Percentiles rank a stretch among this genome's conserved stretches.
Evolutionary conservation across 176 grass and related monocot species (phyloP).

Genomic region (Oryza meridionalis): DNA sequence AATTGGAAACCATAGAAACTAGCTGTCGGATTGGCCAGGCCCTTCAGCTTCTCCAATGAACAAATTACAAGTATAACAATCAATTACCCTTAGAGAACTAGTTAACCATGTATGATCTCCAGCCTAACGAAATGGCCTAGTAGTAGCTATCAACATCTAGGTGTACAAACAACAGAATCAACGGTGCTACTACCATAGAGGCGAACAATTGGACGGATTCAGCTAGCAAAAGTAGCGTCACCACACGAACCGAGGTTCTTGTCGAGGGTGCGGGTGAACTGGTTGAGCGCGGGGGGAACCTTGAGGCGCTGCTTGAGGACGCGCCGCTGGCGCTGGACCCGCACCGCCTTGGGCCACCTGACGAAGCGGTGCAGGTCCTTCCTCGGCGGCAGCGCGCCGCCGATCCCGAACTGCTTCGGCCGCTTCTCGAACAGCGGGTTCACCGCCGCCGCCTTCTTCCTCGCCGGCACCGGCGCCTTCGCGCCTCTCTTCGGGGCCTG

Average conservation of each 20-base stretch:
- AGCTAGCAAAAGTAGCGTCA: not conserved
- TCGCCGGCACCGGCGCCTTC: slow-evolving; percentile 26
- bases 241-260: slow-evolving; percentile 71
- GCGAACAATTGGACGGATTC: no score
- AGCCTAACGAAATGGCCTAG: not conserved
- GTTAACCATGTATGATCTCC: not conserved
- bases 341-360: slow-evolving; percentile 92
- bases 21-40: no score
- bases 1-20: not conserved
- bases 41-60: not conserved
- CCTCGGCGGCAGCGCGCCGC: slow-evolving; percentile 77
- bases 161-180: not conserved
- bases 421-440: slow-evolving; percentile 93
- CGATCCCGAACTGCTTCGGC: slow-evolving; percentile 89
- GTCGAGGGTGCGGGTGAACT: slow-evolving; percentile 93
- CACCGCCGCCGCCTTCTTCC: slow-evolving; percentile 47
- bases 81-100: not conserved
- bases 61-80: not conserved
- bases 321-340: slow-evolving; percentile 83
- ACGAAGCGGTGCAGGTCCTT: slow-evolving; percentile 83
- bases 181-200: not conserved
- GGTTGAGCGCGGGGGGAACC: slow-evolving; percentile 84
- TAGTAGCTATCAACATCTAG: not conserved
- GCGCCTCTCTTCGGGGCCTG: slow-evolving; percentile 47
- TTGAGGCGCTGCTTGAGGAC: slow-evolving; percentile 95